These are phyloP conservation scores for Fomitopsis pulvina DNA, from an alignment of 768 basidiomycete genomes.

Conservation along the genomic window DNA sequence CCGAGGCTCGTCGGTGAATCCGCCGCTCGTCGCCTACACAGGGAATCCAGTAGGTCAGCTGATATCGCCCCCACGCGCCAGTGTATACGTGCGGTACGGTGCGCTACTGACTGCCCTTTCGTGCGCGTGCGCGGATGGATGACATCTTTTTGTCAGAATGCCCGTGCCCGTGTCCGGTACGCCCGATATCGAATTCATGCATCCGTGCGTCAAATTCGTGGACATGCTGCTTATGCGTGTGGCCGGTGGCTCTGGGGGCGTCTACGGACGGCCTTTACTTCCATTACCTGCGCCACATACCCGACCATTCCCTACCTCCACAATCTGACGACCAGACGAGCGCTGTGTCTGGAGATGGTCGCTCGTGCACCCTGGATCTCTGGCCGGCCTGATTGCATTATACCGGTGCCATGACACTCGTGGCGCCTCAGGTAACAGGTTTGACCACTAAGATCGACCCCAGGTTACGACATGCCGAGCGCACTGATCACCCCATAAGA, in stretches of 20 bases:
- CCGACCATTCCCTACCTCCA: not conserved
- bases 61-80: not conserved
- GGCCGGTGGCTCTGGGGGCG: not conserved
- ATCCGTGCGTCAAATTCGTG: not conserved
- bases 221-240: not conserved
- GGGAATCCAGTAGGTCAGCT: not conserved
- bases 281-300: not conserved
- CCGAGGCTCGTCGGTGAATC: not conserved
- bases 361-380: no score
- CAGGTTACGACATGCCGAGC: not conserved
- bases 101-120: not conserved
- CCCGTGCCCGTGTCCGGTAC: not conserved
- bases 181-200: not conserved
- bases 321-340: not conserved
- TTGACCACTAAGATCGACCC: not conserved
- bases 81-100: not conserved
- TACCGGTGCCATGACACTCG: not conserved
- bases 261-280: not conserved
- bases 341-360: no score
- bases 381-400: no score
- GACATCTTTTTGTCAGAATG: not conserved
- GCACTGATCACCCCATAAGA: not conserved
- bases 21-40: not conserved
- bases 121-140: not conserved
- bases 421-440: not conserved